Conservation (phyloP, 1,284 basidiomycete genomes). For the Leccinum laetum region DNA sequence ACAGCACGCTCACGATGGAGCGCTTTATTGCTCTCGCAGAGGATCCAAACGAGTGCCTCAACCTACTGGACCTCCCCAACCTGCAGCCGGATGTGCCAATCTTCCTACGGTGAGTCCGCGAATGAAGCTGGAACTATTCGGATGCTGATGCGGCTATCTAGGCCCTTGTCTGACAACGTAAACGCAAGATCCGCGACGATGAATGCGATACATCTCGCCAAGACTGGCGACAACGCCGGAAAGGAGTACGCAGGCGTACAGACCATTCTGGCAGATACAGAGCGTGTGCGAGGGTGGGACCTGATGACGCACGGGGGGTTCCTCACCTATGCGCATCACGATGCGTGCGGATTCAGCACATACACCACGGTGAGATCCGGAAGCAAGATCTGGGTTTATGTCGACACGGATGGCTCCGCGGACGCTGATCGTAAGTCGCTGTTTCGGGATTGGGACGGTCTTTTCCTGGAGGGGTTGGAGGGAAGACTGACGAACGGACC, state of each 20-base stretch:
- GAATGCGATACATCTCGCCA: neutral
- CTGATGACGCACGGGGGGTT: neutral
- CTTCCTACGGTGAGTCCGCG: neutral
- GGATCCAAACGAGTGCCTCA: neutral
- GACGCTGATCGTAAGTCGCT: neutral
- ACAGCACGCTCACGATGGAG: neutral
- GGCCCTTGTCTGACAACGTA: neutral
- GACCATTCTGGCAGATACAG: neutral
- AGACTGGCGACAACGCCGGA: neutral
- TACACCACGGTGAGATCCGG: neutral
- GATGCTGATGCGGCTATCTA: neutral
- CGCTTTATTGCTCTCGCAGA: neutral
- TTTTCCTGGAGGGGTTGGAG: neutral
- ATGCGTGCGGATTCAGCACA: neutral
- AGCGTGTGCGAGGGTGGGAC: neutral
- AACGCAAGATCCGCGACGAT: neutral
- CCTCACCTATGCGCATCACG: neutral
- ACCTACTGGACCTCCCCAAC: neutral
- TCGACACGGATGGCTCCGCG: neutral
- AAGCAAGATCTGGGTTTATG: neutral
- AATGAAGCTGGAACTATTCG: no score
- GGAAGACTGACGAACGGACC: neutral
- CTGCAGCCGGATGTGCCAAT: neutral
- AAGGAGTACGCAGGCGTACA: neutral
- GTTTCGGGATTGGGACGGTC: neutral